Conservation (phyloP, 352 stramenopile genomes). For the Thraustochytrium sp. region DNA sequence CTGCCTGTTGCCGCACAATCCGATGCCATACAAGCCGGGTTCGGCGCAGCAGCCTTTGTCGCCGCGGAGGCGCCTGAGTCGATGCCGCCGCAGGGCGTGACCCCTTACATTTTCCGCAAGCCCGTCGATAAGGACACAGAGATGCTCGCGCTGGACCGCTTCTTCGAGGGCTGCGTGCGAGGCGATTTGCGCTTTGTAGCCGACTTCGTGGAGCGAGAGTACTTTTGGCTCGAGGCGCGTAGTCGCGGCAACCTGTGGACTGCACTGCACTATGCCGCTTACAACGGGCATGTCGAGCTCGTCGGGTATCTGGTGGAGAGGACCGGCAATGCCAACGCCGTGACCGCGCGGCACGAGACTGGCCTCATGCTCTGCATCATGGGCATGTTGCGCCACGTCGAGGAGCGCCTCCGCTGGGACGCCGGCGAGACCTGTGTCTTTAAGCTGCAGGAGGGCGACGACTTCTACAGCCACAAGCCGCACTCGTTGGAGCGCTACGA, state of each 20-base stretch:
- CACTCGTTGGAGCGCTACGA: constrained; percentile 2
- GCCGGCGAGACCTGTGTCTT: neutral
- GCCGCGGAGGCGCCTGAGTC: no score
- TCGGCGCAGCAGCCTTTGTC: no score
- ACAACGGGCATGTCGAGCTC: constrained; percentile 7
- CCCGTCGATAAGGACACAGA: neutral
- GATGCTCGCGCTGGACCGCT: neutral
- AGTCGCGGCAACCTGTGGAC: neutral
- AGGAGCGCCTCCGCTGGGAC: neutral
- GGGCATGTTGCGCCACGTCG: neutral
- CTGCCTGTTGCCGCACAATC: neutral
- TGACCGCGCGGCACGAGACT: neutral
- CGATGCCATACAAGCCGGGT: neutral
- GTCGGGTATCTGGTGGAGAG: neutral
- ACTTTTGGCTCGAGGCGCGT: neutral
- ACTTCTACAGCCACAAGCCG: constrained; percentile 8
- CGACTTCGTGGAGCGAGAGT: constrained; percentile 32
- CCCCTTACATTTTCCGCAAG: neutral
- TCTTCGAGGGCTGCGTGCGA: constrained; percentile 23
- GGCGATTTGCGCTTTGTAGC: constrained; percentile 2
- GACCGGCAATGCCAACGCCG: neutral
- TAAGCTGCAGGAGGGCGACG: neutral
- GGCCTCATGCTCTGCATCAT: neutral
- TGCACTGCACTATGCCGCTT: neutral
- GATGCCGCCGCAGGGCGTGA: neutral